Evolutionary conservation across 1,284 basidiomycete species (phyloP), one percentile per base, ranked within the genome.

Genomic region (Naganishia albida): DNA sequence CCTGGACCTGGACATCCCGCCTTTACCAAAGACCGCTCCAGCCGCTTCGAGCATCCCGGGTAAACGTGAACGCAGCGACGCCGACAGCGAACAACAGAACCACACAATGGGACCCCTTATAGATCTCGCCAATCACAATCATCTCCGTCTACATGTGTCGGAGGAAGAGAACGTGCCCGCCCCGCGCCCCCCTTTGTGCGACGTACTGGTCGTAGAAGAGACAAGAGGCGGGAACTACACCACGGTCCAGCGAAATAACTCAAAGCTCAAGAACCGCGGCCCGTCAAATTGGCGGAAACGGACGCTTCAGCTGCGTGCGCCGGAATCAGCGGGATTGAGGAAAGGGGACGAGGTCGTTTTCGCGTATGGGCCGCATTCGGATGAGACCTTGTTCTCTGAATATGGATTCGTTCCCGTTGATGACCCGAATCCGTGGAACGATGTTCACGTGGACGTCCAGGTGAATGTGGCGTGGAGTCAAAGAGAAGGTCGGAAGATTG

Each of bases 21-120:
- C 79, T 25, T 79, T 83, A 26, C 82, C 87, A 70, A 82, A 83
- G 8, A 67, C 70, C 15, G 34, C 48, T 13, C 28, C 40, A 12
- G 56, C 59, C 7, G 53, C 42, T 12, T 39, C 23, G 59, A 60
- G 15, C 83, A 20, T n/a, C 3, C 15, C 28, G 8, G 53, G 39
- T 4, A 52, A 25, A 52, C n/a, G 49, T 15, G 8, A 15, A 7
- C 49, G 46, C 38, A 46, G 48, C n/a, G 65, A 62, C 7, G 34
- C 46, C 2, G 59, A 66, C 28, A 53, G 57, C 1, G 70, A 75
- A 42, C 70, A 75, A 30, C 74, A 90, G 73, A 93, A 94, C 73
- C 78, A 92, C 69, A 88, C 90, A 0, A 82, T 94, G 69, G 90
- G 89, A 70, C 92, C 91, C 7, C 80, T 93, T 54, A 81, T 93